Evolutionary conservation across 2,329 filamentous ascomycete genomes (phyloP).

Genomic region (Botrytis byssoidea): DNA sequence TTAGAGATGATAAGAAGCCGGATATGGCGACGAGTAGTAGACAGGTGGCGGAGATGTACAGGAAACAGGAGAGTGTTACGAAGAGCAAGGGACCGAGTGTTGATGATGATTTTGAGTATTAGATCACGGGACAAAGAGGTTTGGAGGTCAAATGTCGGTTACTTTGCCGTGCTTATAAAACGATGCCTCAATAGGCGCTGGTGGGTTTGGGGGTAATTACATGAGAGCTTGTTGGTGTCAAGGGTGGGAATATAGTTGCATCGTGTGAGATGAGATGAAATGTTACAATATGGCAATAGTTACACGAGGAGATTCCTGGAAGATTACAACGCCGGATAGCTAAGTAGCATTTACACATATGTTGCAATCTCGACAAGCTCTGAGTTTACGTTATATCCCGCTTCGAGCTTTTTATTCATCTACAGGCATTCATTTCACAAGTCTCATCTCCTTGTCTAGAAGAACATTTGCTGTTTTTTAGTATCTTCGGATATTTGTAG

Average conservation of each 20-base stretch:
- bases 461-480: background rate
- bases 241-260: background rate
- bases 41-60: conserved; percentile 95
- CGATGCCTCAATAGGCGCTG: background rate
- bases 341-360: background rate
- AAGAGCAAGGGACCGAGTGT: conserved; percentile 84
- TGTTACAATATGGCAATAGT: background rate
- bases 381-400: background rate
- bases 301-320: background rate
- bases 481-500: too few relatives aligned
- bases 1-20: conserved; percentile 92
- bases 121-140: background rate
- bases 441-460: background rate
- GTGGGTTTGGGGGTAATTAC: background rate
- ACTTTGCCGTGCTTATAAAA: background rate
- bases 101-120: conserved; percentile 99
- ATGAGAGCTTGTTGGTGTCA: background rate
- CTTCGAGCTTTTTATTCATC: background rate
- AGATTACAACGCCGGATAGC: background rate
- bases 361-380: background rate
- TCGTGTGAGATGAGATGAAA: background rate
- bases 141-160: background rate
- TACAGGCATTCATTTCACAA: background rate
- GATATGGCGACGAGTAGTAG: conserved; percentile 81
- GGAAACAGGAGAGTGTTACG: conserved; percentile 80